Base-by-base conservation (phyloP, 2,329 filamentous ascomycete genomes). In the Diplodia mutila region DNA sequence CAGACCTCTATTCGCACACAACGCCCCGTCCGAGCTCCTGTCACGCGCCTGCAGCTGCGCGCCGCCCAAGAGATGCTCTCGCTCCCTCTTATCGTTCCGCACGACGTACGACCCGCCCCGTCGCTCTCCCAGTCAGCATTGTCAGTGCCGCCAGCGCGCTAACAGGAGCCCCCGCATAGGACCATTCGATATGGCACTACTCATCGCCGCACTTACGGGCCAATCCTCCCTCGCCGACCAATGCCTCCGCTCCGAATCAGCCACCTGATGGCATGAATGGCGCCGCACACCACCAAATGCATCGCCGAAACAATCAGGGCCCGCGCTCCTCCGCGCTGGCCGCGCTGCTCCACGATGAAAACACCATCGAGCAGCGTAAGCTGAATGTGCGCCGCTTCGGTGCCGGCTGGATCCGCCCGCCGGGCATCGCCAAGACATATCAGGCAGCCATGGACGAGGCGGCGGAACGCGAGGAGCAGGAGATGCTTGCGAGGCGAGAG, bases 361-460 rank as follows among this genome's bases (percentile, higher is more conserved):
- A 89, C 69, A 86, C 89, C 68, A 85, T 96, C 71, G 87, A 90
- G 66, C 86, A 90, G 9, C 92, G 94, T 55, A 93, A 94, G 74
- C 81, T 87, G 57, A 93, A 94, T 71, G 90, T 98, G 34, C 87
- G 91, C 57, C 91, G 93, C 74, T 97, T 96, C 76, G 95, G 95
- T 69, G 91, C 90, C 71, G 87, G 87, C 53, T 99, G 95, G 95
- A 89, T 99, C 67, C 91, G 91, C 68, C 95, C 95, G 0, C 93
- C 93, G 0, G 95, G 94, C 8, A 86, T 97, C 66, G 79, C 88
- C 67, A 99, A 98, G 84, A 97, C 94, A 1, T 87, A 97, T 69
- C 90, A 96, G 76, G 93, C 96, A 70, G 87, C 93, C 80, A 90
- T 91, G 51, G 95, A 99, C 80, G 95, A 99, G 81, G 89, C 90